Conservation (phyloP, 2,329 filamentous ascomycete genomes). For the Pseudogymnoascus sp. region DNA sequence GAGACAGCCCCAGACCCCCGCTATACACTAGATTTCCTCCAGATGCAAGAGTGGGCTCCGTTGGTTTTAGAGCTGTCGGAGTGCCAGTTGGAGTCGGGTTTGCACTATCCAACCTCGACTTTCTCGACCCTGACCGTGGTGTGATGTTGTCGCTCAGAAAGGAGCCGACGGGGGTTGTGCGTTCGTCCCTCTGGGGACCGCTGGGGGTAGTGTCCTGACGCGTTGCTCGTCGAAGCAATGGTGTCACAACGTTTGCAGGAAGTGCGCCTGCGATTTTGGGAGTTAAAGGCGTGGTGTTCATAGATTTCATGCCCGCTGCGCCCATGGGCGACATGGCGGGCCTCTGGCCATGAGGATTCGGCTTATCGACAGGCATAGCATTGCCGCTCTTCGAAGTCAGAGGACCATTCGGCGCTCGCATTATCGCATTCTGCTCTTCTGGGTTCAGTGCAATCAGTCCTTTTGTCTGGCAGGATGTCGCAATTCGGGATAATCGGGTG, state of each 20-base stretch:
- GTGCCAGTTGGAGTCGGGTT: constrained; percentile 58
- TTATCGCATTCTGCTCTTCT: constrained; percentile 36
- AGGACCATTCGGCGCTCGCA: constrained; percentile 30
- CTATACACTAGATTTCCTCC: neutral
- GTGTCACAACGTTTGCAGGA: constrained; percentile 21
- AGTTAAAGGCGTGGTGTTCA: constrained; percentile 46
- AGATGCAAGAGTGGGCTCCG: neutral
- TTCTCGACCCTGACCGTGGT: constrained; percentile 67
- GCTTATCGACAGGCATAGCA: constrained; percentile 42
- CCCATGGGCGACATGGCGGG: constrained; percentile 62
- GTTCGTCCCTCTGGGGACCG: constrained; percentile 35
- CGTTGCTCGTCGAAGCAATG: constrained; percentile 43
- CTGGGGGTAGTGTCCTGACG: constrained; percentile 18
- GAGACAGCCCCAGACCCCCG: constrained; percentile 1
- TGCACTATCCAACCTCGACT: constrained; percentile 60
- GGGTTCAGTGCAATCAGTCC: neutral
- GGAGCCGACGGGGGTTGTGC: constrained; percentile 39
- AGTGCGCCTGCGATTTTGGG: constrained; percentile 43
- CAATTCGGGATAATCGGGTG: constrained; percentile 16
- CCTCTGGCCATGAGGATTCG: constrained; percentile 41
- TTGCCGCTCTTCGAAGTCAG: constrained; percentile 21
- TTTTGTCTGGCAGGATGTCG: constrained; percentile 15
- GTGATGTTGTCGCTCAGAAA: constrained; percentile 64
- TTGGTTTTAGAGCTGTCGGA: constrained; percentile 31
- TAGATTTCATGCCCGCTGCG: constrained; percentile 47